Conservation (phyloP, 352 stramenopile species). For the Peronospora destructor region DNA sequence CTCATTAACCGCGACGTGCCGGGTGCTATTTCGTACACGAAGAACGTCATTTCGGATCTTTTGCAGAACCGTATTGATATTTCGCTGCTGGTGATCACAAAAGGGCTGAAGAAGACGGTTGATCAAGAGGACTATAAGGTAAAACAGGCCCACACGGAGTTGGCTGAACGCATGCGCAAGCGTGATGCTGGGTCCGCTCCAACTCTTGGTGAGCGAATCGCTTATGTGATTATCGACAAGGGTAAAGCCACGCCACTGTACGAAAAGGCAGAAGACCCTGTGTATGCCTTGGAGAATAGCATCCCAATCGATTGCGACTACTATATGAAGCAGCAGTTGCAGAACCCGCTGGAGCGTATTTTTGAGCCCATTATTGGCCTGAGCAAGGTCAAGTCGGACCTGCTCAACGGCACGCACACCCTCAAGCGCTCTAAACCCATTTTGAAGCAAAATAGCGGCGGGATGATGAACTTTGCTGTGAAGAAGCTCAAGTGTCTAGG, state of each 20-base stretch:
- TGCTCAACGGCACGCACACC: constrained; percentile 97
- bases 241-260: constrained; percentile 94
- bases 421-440: constrained; percentile 95
- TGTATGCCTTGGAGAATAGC: constrained; percentile 98
- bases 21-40: constrained; percentile 95
- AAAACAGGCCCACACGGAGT: constrained; percentile 98
- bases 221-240: constrained; percentile 99
- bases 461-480: constrained; percentile 98
- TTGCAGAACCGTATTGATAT: constrained; percentile 99
- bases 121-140: constrained; percentile 97
- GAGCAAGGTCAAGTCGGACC: constrained; percentile 83
- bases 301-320: constrained; percentile 98
- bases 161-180: constrained; percentile 97
- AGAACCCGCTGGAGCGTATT: constrained; percentile 96
- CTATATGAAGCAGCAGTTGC: constrained; percentile 98
- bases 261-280: constrained; percentile 97
- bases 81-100: constrained; percentile 98
- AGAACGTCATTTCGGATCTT: constrained; percentile 95
- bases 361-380: constrained; percentile 97
- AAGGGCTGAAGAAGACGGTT: constrained; percentile 97
- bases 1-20: constrained; percentile 95
- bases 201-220: constrained; percentile 97
- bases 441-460: constrained; percentile 91
- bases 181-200: constrained; percentile 95
- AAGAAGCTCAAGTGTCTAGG: constrained; percentile 97